Conservation (phyloP, 805 yeast genomes). For the Candida sphagnicola region DNA sequence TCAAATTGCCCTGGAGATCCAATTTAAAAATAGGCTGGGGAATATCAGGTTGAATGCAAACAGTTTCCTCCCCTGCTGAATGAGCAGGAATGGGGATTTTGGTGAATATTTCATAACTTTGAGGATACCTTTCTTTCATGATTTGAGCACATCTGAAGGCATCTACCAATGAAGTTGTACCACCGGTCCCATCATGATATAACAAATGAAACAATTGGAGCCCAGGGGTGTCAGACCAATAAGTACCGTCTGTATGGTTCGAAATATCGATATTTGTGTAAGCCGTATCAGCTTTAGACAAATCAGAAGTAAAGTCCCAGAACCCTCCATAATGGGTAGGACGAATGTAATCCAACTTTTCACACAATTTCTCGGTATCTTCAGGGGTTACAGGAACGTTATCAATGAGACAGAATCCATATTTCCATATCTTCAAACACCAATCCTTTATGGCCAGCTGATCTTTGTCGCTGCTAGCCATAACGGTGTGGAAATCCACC, state of each 20-base stretch:
- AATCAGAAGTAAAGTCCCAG: constrained; percentile 73
- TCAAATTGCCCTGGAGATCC: constrained; percentile 46
- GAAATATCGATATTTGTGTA: constrained; percentile 64
- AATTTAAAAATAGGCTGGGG: constrained; percentile 58
- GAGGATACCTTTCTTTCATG: constrained; percentile 45
- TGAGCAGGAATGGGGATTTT: constrained; percentile 59
- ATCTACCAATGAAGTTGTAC: constrained; percentile 64
- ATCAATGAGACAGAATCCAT: constrained; percentile 61
- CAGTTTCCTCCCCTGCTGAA: constrained; percentile 67
- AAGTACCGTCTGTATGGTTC: constrained; percentile 70
- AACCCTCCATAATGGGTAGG: constrained; percentile 78
- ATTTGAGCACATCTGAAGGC: constrained; percentile 58
- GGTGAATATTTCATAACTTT: constrained; percentile 47
- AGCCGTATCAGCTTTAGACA: constrained; percentile 66
- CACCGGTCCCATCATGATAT: constrained; percentile 63
- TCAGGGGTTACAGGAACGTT: constrained; percentile 58
- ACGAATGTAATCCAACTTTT: constrained; percentile 54
- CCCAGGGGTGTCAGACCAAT: constrained; percentile 72
- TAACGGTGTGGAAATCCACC: constrained; percentile 46
- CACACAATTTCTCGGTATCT: constrained; percentile 54
- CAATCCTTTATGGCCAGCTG: constrained; percentile 50
- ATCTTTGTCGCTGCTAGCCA: constrained; percentile 29
- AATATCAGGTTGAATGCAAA: constrained; percentile 53
- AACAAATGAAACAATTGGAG: constrained; percentile 65
- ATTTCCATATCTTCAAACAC: constrained; percentile 48